phyloP scores from a whole-genome alignment of 805 yeast species.

The Wickerhamiella kazuoi region DNA sequence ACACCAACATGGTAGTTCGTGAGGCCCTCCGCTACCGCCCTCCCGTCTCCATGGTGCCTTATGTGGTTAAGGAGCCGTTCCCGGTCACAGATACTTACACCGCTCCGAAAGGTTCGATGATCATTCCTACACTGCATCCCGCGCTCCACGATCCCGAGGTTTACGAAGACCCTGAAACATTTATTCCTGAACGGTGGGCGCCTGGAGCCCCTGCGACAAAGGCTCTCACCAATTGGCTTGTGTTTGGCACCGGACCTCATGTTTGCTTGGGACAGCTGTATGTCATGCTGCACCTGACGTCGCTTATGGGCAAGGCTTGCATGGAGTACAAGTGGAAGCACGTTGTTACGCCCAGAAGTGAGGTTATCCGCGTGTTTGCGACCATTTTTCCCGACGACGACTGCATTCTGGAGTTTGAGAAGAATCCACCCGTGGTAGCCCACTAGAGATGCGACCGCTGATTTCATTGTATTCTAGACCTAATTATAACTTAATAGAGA shows the following conservation, averaged over 20 bases:
- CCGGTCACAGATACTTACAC: constrained; percentile 70
- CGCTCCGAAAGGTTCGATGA: constrained; percentile 94
- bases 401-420: constrained; percentile 52
- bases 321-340: constrained; percentile 69
- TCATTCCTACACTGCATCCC: constrained; percentile 89
- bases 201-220: constrained; percentile 53
- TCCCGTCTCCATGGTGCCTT: constrained; percentile 96
- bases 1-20: constrained; percentile 78
- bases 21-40: constrained; percentile 92
- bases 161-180: constrained; percentile 83
- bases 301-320: constrained; percentile 79
- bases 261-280: constrained; percentile 90
- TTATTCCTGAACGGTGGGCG: constrained; percentile 90
- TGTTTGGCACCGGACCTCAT: constrained; percentile 94
- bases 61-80: constrained; percentile 72
- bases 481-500: too few relatives aligned
- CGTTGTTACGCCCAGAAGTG: constrained; percentile 65
- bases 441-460: too few relatives aligned
- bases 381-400: constrained; percentile 97
- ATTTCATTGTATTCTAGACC: too few relatives aligned
- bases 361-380: constrained; percentile 89
- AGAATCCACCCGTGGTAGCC: constrained; percentile 4
- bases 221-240: constrained; percentile 83
- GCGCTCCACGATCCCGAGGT: constrained; percentile 95
- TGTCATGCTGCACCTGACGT: constrained; percentile 77